Evolutionary conservation across 2,329 filamentous ascomycete species (phyloP).

Genomic region (Fusarium redolens): DNA sequence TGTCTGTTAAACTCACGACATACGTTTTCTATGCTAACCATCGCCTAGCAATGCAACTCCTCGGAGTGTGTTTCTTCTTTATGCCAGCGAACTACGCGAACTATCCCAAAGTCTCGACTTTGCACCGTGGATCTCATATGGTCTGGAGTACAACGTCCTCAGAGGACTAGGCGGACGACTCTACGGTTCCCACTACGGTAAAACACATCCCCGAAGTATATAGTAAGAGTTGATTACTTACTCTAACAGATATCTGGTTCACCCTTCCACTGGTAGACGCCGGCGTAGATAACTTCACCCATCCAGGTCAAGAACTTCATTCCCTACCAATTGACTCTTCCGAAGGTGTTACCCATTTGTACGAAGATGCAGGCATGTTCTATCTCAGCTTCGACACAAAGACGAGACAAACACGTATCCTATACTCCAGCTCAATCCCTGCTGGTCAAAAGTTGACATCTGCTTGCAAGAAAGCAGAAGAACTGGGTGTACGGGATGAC

Average conservation of each 20-base stretch:
- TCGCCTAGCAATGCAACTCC: neutral
- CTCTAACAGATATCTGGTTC: neutral
- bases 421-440: neutral
- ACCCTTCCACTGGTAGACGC: neutral
- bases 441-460: neutral
- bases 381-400: neutral
- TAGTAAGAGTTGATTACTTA: neutral
- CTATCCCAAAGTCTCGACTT: neutral
- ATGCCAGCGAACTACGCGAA: neutral
- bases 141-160: neutral
- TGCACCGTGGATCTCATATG: neutral
- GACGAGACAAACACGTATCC: neutral
- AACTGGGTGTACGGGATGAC: neutral
- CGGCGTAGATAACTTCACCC: accelerated
- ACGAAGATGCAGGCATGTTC: neutral
- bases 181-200: neutral
- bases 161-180: neutral
- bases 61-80: neutral
- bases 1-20: too few species aligned
- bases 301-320: neutral
- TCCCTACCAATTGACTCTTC: neutral
- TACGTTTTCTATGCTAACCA: neutral
- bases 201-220: too few species aligned
- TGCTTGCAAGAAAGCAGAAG: neutral
- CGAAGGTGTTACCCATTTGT: neutral